phyloP scores from a whole-genome alignment of 768 basidiomycete genomes.

The Tephrocybe sp. region DNA sequence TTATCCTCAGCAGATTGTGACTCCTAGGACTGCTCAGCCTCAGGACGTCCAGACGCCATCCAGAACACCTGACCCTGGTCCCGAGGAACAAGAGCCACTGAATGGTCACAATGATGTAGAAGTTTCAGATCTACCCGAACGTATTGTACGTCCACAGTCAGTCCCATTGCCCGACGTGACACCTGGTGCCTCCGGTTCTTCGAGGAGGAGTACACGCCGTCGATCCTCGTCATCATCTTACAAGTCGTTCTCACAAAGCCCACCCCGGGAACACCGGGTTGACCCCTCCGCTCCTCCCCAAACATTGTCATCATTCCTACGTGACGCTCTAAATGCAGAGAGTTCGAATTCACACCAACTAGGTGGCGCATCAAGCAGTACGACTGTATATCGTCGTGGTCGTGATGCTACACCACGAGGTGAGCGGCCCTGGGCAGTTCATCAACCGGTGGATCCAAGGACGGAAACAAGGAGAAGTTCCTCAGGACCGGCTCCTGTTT shows the following conservation, averaged over 20 bases:
- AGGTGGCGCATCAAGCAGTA: neutral
- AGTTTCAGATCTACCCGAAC: neutral
- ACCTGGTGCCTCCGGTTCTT: too few species aligned
- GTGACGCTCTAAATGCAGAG: too few species aligned
- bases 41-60: neutral
- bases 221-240: conserved; percentile 7
- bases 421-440: neutral
- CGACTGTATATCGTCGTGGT: neutral
- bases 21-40: neutral
- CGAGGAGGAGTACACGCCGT: neutral
- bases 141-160: too few species aligned
- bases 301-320: too few species aligned
- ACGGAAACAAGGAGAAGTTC: neutral
- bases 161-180: too few species aligned
- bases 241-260: neutral
- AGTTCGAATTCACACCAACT: too few species aligned
- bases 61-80: neutral
- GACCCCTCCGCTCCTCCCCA: too few species aligned
- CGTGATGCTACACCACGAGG: neutral
- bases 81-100: neutral
- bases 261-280: neutral
- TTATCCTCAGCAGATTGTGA: neutral
- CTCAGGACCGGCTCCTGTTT: neutral
- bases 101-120: too few species aligned
- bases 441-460: neutral